A percentile compares a stretch with the other conserved stretches of the same genome.
These are phyloP conservation scores for Hirschioporus abietinus DNA, from an alignment of 768 basidiomycete genomes.

Conservation along the genomic window DNA sequence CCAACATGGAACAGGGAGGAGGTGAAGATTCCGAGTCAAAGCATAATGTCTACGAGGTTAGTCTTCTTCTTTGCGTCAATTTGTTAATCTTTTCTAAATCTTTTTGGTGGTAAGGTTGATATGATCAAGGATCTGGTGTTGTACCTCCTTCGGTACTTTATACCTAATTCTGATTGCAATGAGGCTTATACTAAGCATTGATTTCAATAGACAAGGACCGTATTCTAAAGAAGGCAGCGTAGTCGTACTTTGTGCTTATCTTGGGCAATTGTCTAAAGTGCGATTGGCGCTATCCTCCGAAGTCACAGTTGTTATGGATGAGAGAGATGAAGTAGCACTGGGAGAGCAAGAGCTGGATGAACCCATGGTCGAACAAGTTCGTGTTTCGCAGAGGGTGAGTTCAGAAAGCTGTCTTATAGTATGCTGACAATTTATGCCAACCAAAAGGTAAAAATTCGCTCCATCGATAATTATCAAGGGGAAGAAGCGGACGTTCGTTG, in stretches of 20 bases:
- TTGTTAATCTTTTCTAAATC: conserved; percentile 29
- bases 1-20: conserved; percentile 53
- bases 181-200: conserved; percentile 2
- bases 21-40: conserved; percentile 61
- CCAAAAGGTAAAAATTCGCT: conserved; percentile 58
- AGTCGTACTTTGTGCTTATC: conserved; percentile 49
- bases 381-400: conserved; percentile 46
- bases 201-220: conserved; percentile 34
- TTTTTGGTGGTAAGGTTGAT: conserved; percentile 22
- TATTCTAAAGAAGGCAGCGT: conserved; percentile 45
- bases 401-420: neutral
- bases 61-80: conserved; percentile 26
- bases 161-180: neutral
- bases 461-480: conserved; percentile 77
- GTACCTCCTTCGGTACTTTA: conserved; percentile 38
- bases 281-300: conserved; percentile 36
- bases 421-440: neutral
- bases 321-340: conserved; percentile 59
- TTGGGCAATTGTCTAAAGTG: conserved; percentile 44
- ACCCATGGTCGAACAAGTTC: conserved; percentile 37
- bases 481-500: conserved; percentile 54
- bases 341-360: conserved; percentile 44
- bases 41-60: conserved; percentile 63
- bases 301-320: conserved; percentile 63
- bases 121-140: conserved; percentile 51